Base-by-base conservation (phyloP, 805 yeast genomes). In the Candida tibetensis region DNA sequence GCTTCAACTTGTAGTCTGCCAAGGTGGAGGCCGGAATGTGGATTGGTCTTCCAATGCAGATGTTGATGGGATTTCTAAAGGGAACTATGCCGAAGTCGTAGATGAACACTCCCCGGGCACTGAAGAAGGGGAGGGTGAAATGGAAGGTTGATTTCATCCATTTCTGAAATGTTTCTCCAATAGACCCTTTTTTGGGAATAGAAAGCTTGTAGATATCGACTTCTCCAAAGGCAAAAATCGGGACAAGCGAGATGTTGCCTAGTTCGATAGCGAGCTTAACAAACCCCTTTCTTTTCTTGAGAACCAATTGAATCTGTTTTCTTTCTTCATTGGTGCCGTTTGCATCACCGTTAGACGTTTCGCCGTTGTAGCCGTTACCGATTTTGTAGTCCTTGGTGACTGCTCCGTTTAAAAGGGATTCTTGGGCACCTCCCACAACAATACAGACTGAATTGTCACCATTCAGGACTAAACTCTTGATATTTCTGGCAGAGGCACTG, bases 391-490 rank as follows among this genome's bases (percentile, higher is more conserved):
- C 46, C 6, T 49, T 46, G 1, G 66, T 61, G 10, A 69, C 71
- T 46, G 65, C 62, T 32, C 61, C 57, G 44, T 69, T 69, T 18
- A 86, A 58, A 26, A 93, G 66, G 1, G 95, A 80, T 53, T 93
- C 99, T 42, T 88, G 85, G 0, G 98, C 98, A 0, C 99, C 99
- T 2, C 99, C 99, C 17, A 93, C 81, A 1, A 93, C 98, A 41
- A 93, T 81, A 45, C 91, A 85, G 9, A 90, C 83, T 2, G 95
- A 85, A 49, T 78, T 81, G 46, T 82, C 79, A 12, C 74, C 74
- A 40, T 79, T 74, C 37, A 58, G 62, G 33, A 93, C 69, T 18
- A 87, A 69, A 17, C 81, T 72, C 44, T 75, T 63, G 31, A 93
- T 84, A 47, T 90, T 88, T 32, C 66, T 69, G 38, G 80, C 82